Conservation (phyloP, 2,329 filamentous ascomycete species). For the Claviceps sp. region DNA sequence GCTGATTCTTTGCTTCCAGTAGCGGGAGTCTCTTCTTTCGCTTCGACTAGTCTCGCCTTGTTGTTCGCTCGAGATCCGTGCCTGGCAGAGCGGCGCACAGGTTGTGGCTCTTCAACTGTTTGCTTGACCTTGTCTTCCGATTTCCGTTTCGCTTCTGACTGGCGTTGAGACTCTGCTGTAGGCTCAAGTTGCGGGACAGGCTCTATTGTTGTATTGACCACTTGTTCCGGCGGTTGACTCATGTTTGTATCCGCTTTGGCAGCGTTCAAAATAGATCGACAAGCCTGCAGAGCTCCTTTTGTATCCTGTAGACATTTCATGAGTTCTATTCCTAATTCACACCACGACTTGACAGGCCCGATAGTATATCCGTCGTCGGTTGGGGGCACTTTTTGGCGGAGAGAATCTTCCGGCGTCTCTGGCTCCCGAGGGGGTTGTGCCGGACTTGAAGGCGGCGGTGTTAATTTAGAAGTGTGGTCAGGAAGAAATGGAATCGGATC, state of each 20-base stretch:
- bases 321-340: conserved; percentile 20
- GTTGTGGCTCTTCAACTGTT: conserved; percentile 2
- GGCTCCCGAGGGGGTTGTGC: background rate
- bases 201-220: background rate
- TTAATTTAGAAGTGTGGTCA: conserved; percentile 30
- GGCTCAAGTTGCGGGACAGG: background rate
- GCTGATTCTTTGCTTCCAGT: conserved; percentile 11
- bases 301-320: conserved; percentile 19
- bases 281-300: conserved; percentile 16
- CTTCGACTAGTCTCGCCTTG: conserved; percentile 2
- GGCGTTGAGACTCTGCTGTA: background rate
- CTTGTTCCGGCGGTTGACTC: conserved; percentile 3
- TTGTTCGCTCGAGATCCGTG: conserved; percentile 3
- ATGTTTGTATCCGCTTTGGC: conserved; percentile 8
- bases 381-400: background rate
- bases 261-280: conserved; percentile 15
- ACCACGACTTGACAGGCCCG: conserved; percentile 18
- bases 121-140: conserved; percentile 1
- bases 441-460: conserved; percentile 14
- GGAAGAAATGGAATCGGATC: conserved; percentile 52
- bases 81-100: conserved; percentile 5
- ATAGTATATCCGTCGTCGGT: background rate
- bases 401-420: background rate
- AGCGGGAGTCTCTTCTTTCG: conserved; percentile 13
- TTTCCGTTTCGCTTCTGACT: background rate